Evolutionary conservation across 352 stramenopile species (phyloP), one percentile per base, ranked within the genome.

Genomic region (Thraustotheca clavata): DNA sequence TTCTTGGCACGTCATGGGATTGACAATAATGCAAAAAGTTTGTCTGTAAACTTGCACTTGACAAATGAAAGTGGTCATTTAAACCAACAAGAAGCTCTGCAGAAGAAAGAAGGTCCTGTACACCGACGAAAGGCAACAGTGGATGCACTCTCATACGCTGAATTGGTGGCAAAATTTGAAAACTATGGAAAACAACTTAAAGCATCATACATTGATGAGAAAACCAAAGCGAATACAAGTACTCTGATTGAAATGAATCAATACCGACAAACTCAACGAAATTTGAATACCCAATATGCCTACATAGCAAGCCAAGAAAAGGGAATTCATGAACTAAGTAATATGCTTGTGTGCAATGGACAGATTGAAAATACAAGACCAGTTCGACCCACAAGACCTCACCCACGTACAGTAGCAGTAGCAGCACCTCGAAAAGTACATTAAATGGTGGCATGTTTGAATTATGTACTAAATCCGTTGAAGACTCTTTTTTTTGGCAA

Each of bases 401-500:
- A 16, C 38, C 38, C 20, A 18, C 38, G 38, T 18, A 16, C 16
- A 16, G 38, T 43, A 43, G 16, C 16, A 16, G 38, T 43, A 43
- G 16, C 38, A 20, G 38, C 38, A 16, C 38, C 38, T 20, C 38
- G 38, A 16, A 43, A 43, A 20, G 38, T 20, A 16, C 38, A 43
- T 20, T 43, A 43, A 20, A 43, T 16, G 38, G n/a, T n/a, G n/a
- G n/a, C n/a, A n/a, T n/a, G n/a, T n/a, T n/a, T n/a, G 38, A 50
- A 14, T 50, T 6, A 14, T 12, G 49, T n/a, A 60, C 38, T 65
- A 91, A 20, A 91, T 72, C 31, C 82, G 76, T 62, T 80, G 83
- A 67, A 91, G 77, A 57, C 67, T 89, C 74, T 88, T 87, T 69
- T 88, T 79, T 49, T 60, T 71, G 40, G 69, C 72, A 34, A 82